phyloP scores from a whole-genome alignment of 2,329 filamentous ascomycete species.

The Aspergillus eucalypticola region DNA sequence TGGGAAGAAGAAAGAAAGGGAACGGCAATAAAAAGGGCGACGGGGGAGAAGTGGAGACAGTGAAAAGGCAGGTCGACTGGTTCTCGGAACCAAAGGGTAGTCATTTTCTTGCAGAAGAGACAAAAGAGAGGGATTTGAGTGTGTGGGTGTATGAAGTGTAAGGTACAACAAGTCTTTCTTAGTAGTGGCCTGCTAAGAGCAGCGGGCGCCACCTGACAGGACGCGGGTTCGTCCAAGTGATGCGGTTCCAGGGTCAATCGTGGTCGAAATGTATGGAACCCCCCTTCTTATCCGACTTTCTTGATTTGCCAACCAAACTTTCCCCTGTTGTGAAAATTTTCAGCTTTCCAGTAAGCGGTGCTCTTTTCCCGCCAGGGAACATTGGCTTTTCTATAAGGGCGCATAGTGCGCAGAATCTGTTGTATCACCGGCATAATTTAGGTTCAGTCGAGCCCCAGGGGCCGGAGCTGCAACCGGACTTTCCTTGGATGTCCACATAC shows the following conservation, averaged over 20 bases:
- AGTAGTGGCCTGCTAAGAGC: neutral
- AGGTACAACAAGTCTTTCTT: no score
- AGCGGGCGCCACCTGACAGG: neutral
- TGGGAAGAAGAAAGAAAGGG: neutral
- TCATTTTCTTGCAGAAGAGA: no score
- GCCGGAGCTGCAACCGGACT: neutral
- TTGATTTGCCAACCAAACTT: slow-evolving; percentile 3
- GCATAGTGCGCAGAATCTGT: no score
- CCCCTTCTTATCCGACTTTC: neutral
- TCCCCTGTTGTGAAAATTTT: neutral
- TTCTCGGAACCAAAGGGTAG: no score
- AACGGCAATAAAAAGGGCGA: neutral
- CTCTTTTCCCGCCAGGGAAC: neutral
- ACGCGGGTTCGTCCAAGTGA: neutral
- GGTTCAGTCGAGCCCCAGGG: neutral
- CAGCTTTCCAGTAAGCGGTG: neutral
- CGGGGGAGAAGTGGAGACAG: neutral
- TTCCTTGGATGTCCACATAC: neutral
- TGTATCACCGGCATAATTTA: neutral
- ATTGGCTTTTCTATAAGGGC: neutral
- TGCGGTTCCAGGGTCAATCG: neutral
- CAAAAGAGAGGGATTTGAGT: no score
- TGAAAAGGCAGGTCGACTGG: neutral
- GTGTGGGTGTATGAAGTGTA: no score
- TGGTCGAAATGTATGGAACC: neutral